Conservation (phyloP, 139 green algal species). For the Choricystis sp. region DNA sequence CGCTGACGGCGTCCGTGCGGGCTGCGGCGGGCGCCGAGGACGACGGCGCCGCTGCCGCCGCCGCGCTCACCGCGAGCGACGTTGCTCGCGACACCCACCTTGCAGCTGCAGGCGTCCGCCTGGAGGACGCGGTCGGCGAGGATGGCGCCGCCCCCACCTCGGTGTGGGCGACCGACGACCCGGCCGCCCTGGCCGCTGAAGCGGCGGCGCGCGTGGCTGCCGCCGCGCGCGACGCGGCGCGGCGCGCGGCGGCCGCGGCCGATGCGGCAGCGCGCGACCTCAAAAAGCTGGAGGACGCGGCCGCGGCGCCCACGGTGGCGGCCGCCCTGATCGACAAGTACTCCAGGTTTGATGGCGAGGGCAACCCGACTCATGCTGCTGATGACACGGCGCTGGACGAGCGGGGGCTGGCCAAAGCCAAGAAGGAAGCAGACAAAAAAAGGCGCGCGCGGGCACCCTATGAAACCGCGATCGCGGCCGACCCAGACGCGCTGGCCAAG, state of each 20-base stretch:
- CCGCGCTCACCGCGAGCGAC: background rate
- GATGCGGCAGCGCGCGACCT: slow-evolving; percentile 25
- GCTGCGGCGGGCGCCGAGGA: background rate
- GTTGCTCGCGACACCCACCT: slow-evolving; percentile 53
- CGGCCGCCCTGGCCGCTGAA: slow-evolving; percentile 37
- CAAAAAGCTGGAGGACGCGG: slow-evolving; percentile 46
- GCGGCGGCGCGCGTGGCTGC: slow-evolving; percentile 23
- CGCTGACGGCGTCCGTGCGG: slow-evolving; percentile 10
- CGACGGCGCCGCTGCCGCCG: background rate
- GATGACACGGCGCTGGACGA: slow-evolving; percentile 55
- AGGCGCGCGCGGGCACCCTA: slow-evolving; percentile 30
- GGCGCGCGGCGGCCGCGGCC: slow-evolving; percentile 26
- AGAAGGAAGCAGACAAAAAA: slow-evolving; percentile 61
- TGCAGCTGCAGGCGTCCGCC: slow-evolving; percentile 68
- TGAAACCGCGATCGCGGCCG: background rate
- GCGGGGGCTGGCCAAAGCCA: slow-evolving; percentile 56
- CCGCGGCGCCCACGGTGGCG: slow-evolving; percentile 17
- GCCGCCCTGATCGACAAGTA: slow-evolving; percentile 50
- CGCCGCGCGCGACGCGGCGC: slow-evolving; percentile 34
- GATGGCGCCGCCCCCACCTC: slow-evolving; percentile 20
- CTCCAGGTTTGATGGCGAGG: slow-evolving; percentile 40
- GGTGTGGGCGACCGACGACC: slow-evolving; percentile 87
- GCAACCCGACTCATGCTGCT: slow-evolving; percentile 63
- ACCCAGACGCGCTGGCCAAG: background rate
- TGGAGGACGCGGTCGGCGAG: slow-evolving; percentile 78